These are phyloP conservation scores for Amylostereum areolatum DNA, from an alignment of 1,284 basidiomycete species.

Conservation along the genomic window DNA sequence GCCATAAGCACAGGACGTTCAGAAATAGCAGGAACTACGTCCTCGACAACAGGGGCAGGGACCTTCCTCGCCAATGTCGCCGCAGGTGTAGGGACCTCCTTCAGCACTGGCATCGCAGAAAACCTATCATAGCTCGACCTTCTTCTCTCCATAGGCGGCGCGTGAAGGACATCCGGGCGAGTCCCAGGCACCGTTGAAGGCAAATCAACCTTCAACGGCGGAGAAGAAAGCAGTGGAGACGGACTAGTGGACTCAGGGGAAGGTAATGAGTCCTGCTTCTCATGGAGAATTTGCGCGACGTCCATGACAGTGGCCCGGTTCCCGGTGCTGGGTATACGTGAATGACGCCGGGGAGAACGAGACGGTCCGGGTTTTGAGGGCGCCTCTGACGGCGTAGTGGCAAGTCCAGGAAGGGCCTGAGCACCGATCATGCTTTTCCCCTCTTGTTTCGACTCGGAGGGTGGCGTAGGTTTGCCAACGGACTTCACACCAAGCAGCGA, in stretches of 20 bases:
- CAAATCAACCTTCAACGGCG: not conserved
- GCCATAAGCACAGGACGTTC: not conserved
- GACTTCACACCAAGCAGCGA: constrained; percentile 26
- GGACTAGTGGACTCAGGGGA: not conserved
- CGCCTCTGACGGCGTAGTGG: constrained; percentile 10
- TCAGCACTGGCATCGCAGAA: constrained; percentile 56
- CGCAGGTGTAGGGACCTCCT: constrained; percentile 59
- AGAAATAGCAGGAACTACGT: not conserved
- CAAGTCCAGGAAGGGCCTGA: constrained; percentile 34
- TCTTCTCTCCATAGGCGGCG: constrained; percentile 41
- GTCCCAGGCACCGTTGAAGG: not conserved
- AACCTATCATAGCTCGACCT: constrained; percentile 65
- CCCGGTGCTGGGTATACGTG: constrained; percentile 58
- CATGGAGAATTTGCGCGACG: constrained; percentile 56
- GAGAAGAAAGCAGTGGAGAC: not conserved
- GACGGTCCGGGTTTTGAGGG: not conserved
- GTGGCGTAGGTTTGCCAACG: constrained; percentile 8
- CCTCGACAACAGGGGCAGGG: constrained; percentile 13
- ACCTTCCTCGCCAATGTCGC: constrained; percentile 41
- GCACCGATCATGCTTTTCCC: constrained; percentile 23
- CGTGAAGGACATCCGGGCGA: not conserved
- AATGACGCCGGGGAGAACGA: constrained; percentile 1
- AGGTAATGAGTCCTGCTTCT: constrained; percentile 19
- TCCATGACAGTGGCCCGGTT: constrained; percentile 72
- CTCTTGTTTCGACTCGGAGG: not conserved